These are phyloP conservation scores for Eimeria praecox DNA, from an alignment of 169 alveolate genomes.

Conservation along the genomic window DNA sequence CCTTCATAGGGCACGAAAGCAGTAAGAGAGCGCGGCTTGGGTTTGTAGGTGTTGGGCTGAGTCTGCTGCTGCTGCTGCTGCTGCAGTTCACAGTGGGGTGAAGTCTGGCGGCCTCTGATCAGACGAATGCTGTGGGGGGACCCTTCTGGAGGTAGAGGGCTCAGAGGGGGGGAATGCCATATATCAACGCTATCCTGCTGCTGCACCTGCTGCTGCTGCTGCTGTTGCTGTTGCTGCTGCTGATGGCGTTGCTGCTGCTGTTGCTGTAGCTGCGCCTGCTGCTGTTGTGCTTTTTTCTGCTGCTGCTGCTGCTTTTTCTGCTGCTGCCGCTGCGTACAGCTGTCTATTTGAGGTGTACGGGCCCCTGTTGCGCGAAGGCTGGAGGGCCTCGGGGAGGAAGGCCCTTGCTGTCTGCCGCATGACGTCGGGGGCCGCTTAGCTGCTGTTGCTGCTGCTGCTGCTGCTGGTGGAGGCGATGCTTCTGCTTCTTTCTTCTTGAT, in stretches of 20 bases:
- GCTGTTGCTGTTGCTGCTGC: conserved; percentile 1
- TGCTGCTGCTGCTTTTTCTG: not conserved
- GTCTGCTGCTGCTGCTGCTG: not conserved
- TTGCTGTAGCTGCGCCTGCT: not conserved
- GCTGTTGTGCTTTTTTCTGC: not conserved
- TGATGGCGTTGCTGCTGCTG: not conserved
- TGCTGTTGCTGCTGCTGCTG: not conserved
- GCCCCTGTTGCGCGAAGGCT: not conserved
- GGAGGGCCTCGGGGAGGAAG: not conserved
- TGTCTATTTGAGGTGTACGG: not conserved
- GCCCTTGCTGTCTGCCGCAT: not conserved
- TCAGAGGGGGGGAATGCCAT: not conserved
- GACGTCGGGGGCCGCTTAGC: not conserved
- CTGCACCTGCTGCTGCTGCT: conserved; percentile 32
- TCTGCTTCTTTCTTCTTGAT: not conserved
- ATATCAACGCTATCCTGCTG: not conserved
- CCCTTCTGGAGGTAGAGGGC: not conserved
- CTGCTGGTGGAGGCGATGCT: not conserved
- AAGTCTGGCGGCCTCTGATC: not conserved
- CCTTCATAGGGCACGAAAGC: conserved; percentile 26
- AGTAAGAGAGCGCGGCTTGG: not conserved
- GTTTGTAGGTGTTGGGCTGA: not conserved
- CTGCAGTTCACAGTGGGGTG: not conserved
- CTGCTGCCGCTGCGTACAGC: conserved; percentile 1
- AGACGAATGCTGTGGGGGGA: not conserved